Base-by-base conservation (phyloP, 78 protist genomes). In the Planoprotostelium fungivorum region DNA sequence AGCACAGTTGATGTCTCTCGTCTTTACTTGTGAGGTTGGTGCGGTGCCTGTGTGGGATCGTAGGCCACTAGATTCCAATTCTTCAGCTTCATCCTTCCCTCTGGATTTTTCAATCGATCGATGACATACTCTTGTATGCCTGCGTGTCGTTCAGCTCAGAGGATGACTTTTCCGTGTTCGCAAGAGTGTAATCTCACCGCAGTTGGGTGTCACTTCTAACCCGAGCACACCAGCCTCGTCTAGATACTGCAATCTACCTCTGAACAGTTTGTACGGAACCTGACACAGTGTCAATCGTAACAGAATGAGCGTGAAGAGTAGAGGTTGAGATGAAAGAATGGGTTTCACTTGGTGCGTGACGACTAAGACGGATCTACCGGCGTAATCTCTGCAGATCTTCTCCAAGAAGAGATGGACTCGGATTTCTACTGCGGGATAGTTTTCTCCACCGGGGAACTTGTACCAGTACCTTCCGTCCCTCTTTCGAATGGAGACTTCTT, bases 31-130 rank as follows among this genome's bases (percentile, higher is more conserved):
- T n/a, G n/a, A n/a, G n/a, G n/a, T n/a, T n/a, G n/a, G n/a, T n/a
- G n/a, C n/a, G n/a, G n/a, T n/a, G n/a, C n/a, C n/a, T n/a, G n/a
- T n/a, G n/a, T n/a, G n/a, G 73, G 73, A 51, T 90, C 84, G 51
- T 87, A 90, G 0, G 87, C 37, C 63, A 88, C 86, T 38, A 63
- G 51, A 87, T 90, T 90, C 73, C 87, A 90, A n/a, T 90, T 89
- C 85, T 90, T 90, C 25, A 90, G 35, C 37, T 90, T 90, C 89
- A 92, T 88, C 85, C 90, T n/a, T 29, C 94, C 94, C 9, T 92
- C 94, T 34, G 38, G 87, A 0, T 39, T 39, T 86, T 92, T 92
- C 0, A 89, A 28, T 0, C 91, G 85, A 29, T 92, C 94, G 16
- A 92, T 9, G 0, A 92, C 63, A 29, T 92, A 92, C 35, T 92